Conservation (phyloP, 2,329 filamentous ascomycete genomes). For the Scedosporium aurantiacum region DNA sequence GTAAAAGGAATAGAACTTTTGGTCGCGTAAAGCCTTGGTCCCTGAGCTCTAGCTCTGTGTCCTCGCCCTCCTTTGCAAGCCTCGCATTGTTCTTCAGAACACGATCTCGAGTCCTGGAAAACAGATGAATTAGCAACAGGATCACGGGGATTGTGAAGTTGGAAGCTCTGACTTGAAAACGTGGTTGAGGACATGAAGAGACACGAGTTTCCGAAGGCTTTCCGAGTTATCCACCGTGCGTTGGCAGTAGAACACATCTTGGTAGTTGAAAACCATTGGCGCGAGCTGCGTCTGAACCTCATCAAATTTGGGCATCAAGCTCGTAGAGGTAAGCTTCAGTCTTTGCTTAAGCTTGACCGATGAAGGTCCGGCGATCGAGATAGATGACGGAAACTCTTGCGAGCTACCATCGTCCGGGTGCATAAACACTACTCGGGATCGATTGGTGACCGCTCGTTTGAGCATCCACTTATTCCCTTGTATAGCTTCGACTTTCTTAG, state of each 20-base stretch:
- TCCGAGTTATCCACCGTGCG: conserved; percentile 59
- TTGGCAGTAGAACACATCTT: conserved; percentile 66
- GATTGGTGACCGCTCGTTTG: conserved; percentile 32
- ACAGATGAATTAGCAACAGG: background rate
- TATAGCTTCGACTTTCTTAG: conserved; percentile 38
- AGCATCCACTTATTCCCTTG: conserved; percentile 40
- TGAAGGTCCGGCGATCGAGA: conserved; percentile 26
- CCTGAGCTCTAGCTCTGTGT: conserved; percentile 60
- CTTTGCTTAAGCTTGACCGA: conserved; percentile 60
- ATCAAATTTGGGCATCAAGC: conserved; percentile 46
- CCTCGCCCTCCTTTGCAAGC: conserved; percentile 53
- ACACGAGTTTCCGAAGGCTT: conserved; percentile 58
- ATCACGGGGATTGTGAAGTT: background rate
- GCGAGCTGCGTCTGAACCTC: conserved; percentile 54
- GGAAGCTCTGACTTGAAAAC: conserved; percentile 58
- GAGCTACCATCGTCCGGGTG: conserved; percentile 29
- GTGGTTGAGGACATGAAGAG: conserved; percentile 82
- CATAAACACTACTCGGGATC: conserved; percentile 36
- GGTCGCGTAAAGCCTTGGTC: conserved; percentile 95
- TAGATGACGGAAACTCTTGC: conserved; percentile 21
- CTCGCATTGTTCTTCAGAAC: conserved; percentile 88
- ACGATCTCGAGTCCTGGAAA: conserved; percentile 62
- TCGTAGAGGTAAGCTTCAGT: conserved; percentile 42
- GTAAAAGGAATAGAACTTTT: conserved; percentile 82
- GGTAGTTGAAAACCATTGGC: conserved; percentile 68